Conservation (phyloP, 176 grass and related monocot genomes). For the Eragrostis nindensis region DNA sequence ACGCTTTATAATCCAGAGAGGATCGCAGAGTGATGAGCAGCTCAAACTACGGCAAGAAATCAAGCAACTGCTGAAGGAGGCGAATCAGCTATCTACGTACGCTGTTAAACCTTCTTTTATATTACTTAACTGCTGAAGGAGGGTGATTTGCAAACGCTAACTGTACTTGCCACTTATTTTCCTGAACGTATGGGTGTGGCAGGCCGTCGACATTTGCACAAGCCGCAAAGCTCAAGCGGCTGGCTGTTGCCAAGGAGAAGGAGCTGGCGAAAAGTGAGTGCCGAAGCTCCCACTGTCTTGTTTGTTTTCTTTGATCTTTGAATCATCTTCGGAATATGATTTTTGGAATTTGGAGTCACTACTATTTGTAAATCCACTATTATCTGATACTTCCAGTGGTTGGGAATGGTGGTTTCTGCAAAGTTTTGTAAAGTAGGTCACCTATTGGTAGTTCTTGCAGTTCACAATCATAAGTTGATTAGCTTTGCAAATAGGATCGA, state of each 20-base stretch:
- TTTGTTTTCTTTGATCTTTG: not conserved
- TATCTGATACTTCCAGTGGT: not conserved
- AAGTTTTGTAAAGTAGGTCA: too few species aligned
- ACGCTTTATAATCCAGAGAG: slow-evolving; percentile 51
- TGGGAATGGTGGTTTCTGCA: too few species aligned
- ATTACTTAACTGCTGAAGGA: too few species aligned
- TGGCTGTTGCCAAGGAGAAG: slow-evolving; percentile 79
- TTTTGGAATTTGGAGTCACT: not conserved
- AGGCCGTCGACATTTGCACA: slow-evolving; percentile 93
- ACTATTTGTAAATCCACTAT: not conserved
- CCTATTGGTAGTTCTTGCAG: too few species aligned
- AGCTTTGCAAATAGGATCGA: too few species aligned
- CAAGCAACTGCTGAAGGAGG: slow-evolving; percentile 66
- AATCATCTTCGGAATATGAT: not conserved
- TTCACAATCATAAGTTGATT: too few species aligned
- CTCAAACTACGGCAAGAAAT: slow-evolving; percentile 68
- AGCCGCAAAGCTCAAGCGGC: slow-evolving; percentile 77
- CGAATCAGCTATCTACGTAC: slow-evolving; percentile 65
- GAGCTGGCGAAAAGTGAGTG: slow-evolving; percentile 67
- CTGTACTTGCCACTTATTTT: not conserved
- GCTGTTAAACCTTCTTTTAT: slow-evolving; percentile 28
- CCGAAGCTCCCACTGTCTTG: not conserved
- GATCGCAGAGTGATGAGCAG: slow-evolving; percentile 56
- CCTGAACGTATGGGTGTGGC: slow-evolving; percentile 19
- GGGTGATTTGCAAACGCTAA: not conserved